Conservation (phyloP, 2,329 filamentous ascomycete species). For the Colletotrichum brevisporum region DNA sequence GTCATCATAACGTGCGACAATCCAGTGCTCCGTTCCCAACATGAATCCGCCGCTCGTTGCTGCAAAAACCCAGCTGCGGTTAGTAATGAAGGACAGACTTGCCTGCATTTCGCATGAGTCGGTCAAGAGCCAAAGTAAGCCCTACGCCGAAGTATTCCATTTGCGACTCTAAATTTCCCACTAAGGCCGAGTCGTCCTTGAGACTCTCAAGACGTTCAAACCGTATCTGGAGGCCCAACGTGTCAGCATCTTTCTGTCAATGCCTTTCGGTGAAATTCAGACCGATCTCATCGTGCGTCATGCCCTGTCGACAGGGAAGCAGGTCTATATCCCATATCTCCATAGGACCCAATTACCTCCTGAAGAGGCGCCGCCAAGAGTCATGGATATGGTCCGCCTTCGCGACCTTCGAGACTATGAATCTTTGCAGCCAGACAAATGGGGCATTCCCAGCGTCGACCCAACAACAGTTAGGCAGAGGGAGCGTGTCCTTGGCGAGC, state of each 20-base stretch:
- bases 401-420: slow-evolving; percentile 82
- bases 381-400: slow-evolving; percentile 97
- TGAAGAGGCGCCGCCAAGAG: slow-evolving; percentile 68
- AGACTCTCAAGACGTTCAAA: slow-evolving; percentile 74
- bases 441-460: slow-evolving; percentile 93
- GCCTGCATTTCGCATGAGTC: slow-evolving; percentile 72
- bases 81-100: slow-evolving; percentile 77
- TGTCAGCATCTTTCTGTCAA: slow-evolving; percentile 92
- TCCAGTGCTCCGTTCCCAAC: no score
- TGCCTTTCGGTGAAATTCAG: slow-evolving; percentile 89
- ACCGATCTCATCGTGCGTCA: slow-evolving; percentile 86
- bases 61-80: slow-evolving; percentile 83
- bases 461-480: slow-evolving; percentile 74
- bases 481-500: slow-evolving; percentile 80
- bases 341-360: slow-evolving; percentile 70
- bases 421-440: slow-evolving; percentile 81
- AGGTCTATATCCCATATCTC: slow-evolving; percentile 93
- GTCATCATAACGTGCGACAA: not conserved
- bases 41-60: slow-evolving; percentile 71
- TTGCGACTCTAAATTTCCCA: slow-evolving; percentile 7
- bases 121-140: slow-evolving; percentile 79
- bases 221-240: slow-evolving; percentile 82
- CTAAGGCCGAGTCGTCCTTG: slow-evolving; percentile 75
- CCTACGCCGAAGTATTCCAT: not conserved
- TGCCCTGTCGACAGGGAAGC: slow-evolving; percentile 82